These are phyloP conservation scores for Aspergillus affinis DNA, from an alignment of 495 filamentous ascomycete genomes.

Conservation along the genomic window DNA sequence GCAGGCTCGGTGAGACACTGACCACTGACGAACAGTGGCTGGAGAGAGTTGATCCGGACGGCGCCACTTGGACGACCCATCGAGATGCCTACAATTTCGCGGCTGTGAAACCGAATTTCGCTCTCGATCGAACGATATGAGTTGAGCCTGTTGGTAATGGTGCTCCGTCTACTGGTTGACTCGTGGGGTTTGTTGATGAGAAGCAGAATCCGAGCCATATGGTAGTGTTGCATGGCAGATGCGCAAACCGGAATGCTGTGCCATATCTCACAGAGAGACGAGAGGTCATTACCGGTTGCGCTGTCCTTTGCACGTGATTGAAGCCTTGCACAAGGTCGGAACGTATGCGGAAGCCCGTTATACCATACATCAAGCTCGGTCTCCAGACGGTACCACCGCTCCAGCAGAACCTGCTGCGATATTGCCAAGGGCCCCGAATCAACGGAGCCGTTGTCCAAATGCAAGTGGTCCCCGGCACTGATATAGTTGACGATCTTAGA, in stretches of 20 bases:
- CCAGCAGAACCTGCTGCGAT: constrained; percentile 52
- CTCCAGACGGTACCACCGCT: constrained; percentile 56
- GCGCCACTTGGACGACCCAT: constrained; percentile 54
- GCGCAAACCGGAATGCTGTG: constrained; percentile 62
- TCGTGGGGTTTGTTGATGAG: constrained; percentile 63
- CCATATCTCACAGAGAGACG: constrained; percentile 59
- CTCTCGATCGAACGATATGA: constrained; percentile 54
- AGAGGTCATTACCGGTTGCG: constrained; percentile 29
- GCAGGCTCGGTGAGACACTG: constrained; percentile 53
- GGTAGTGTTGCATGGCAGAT: constrained; percentile 64
- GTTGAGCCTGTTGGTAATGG: constrained; percentile 50
- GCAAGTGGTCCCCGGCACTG: constrained; percentile 51
- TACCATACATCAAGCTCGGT: constrained; percentile 60
- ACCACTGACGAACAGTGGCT: constrained; percentile 62
- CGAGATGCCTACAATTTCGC: constrained; percentile 58
- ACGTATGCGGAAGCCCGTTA: constrained; percentile 56
- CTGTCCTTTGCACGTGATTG: constrained; percentile 15
- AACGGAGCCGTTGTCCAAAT: constrained; percentile 30
- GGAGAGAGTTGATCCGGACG: constrained; percentile 58
- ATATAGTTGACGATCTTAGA: constrained; percentile 64
- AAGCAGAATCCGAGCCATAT: constrained; percentile 63
- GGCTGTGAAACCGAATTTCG: constrained; percentile 56
- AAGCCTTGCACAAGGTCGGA: constrained; percentile 51
- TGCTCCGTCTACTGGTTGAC: constrained; percentile 49
- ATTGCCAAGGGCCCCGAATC: constrained; percentile 45